Evolutionary conservation across 1,284 basidiomycete genomes (phyloP).

Genomic region (Amylostereum areolatum): DNA sequence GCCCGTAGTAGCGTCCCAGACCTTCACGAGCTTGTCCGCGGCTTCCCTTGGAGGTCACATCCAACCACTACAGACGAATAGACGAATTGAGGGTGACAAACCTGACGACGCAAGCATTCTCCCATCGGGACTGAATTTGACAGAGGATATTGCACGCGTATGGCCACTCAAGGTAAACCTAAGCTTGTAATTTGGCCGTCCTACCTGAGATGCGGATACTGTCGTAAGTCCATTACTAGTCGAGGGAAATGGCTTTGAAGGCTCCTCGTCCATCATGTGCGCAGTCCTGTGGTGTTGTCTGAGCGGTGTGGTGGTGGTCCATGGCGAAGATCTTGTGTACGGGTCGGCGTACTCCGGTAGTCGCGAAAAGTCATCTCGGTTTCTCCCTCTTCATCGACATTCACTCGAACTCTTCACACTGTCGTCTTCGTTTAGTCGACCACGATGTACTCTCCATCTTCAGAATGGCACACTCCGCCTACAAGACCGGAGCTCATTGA

Average conservation of each 20-base stretch:
- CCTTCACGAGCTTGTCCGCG: slow-evolving; percentile 72
- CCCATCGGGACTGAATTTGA: slow-evolving; percentile 80
- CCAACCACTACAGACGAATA: slow-evolving; percentile 8
- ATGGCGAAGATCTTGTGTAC: no score
- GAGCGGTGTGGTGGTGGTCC: no score
- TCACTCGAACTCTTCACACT: not conserved
- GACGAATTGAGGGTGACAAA: slow-evolving; percentile 30
- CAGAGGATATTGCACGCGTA: slow-evolving; percentile 63
- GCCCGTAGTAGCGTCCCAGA: slow-evolving; percentile 72
- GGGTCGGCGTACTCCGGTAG: no score
- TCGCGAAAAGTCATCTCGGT: no score
- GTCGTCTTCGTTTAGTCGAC: not conserved
- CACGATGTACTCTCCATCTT: slow-evolving; percentile 35
- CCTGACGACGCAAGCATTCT: slow-evolving; percentile 68
- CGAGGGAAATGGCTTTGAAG: no score
- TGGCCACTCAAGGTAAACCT: slow-evolving; percentile 66
- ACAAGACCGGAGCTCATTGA: slow-evolving; percentile 83
- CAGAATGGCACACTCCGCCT: slow-evolving; percentile 63
- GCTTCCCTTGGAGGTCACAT: slow-evolving; percentile 43
- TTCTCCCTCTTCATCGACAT: no score
- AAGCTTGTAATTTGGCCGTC: slow-evolving; percentile 32
- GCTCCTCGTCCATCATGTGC: no score
- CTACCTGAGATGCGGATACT: slow-evolving; percentile 1
- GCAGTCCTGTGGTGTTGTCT: no score
- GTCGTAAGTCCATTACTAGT: not conserved